Base-by-base conservation (phyloP, 495 filamentous ascomycete genomes). In the Penicillium herquei region DNA sequence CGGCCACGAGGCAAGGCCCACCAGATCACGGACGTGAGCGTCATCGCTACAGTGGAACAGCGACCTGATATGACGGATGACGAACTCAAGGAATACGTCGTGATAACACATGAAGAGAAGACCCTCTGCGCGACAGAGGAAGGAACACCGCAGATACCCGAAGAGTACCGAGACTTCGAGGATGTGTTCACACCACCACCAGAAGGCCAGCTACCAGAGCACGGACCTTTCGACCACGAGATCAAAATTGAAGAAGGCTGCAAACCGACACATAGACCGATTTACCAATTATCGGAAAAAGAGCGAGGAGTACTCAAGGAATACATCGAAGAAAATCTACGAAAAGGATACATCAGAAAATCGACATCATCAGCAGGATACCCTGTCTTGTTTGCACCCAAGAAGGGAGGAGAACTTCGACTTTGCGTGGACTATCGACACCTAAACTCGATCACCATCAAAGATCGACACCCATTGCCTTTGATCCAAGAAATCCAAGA, bases 391-490 rank as follows among this genome's bases (percentile, higher is more conserved):
- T 71, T 80, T 37, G 64, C 60, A 0, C 12, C 30, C 2, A 81
- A 79, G 48, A 49, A 46, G 1, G 59, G 65, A 18, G 67, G 70
- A 39, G 67, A 69, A 0, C 35, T 80, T 0, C 48, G 66, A 0
- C 57, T 85, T 37, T 83, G 68, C 65, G 58, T 81, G 0, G 68
- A 83, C 44, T 83, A 78, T 49, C 52, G 63, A 5, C 61, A 57
- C 7, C 45, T 82, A 0, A 84, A 84, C 51, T 44, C 30, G 0
- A 47, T 80, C 0, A 82, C 67, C 0, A 59, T 55, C 3, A 78
- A 77, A 52, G 70, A 84, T 39, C 32, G 59, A 1, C 78, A 81
- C 45, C 71, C 73, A 0, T 40, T 83, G 0, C 77, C 74, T 0
- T 41, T 79, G 10, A 78, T 81, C 18, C 42, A 76, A n/a, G 69